Evolutionary conservation across 73 alveolate species (phyloP).

Genomic region (Paramecium tetraurelia): DNA sequence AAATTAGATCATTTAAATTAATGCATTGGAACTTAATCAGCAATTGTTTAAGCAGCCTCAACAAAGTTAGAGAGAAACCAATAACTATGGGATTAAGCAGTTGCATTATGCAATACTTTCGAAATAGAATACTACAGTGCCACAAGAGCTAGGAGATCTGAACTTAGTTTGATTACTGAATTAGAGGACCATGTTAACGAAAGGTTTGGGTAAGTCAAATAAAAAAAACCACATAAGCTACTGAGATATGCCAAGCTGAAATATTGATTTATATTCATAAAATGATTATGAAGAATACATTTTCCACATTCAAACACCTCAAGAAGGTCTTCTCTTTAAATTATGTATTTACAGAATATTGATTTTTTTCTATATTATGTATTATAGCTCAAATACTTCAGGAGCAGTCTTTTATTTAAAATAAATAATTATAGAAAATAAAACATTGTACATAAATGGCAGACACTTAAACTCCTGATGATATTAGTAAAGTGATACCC

Average conservation of each 20-base stretch:
- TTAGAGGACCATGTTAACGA: not conserved
- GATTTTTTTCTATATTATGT: not conserved
- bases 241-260: not conserved
- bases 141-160: not conserved
- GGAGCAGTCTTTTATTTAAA: not conserved
- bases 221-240: not conserved
- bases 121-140: not conserved
- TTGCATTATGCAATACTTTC: conserved; percentile 10
- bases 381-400: not conserved
- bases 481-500: not conserved
- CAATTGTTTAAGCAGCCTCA: conserved; percentile 43
- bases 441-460: not conserved
- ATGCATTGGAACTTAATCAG: conserved; percentile 48
- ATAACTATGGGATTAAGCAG: conserved; percentile 46
- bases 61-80: not conserved
- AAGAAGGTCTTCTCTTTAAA: not conserved
- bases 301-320: not conserved
- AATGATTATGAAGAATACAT: not conserved
- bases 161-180: not conserved
- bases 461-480: not conserved
- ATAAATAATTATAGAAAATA: not conserved
- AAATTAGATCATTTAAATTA: conserved; percentile 27
- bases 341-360: not conserved
- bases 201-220: not conserved
- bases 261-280: not conserved